phyloP scores from a whole-genome alignment of 2,329 filamentous ascomycete genomes.

The Trichoderma citrinoviride region DNA sequence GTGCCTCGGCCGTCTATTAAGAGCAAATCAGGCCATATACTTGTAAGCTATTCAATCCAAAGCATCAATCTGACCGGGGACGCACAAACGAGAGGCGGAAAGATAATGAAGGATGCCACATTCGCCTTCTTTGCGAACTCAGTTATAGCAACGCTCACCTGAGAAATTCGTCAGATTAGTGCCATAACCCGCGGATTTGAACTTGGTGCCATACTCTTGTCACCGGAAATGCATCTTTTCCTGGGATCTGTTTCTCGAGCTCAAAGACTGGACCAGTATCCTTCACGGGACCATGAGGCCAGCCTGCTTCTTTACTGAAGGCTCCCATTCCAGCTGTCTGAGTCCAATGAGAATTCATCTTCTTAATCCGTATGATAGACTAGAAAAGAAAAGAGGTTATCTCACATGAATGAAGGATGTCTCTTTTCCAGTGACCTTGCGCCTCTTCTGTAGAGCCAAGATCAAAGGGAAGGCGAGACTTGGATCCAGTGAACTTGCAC shows the following conservation, averaged over 20 bases:
- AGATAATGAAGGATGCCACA: background rate
- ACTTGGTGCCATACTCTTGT: background rate
- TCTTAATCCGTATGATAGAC: background rate
- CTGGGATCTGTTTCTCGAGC: background rate
- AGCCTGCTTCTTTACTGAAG: background rate
- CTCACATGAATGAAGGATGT: background rate
- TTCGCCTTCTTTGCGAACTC: background rate
- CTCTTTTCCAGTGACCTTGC: background rate
- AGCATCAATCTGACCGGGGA: background rate
- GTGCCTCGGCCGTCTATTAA: background rate
- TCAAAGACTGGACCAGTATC: background rate
- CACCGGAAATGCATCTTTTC: background rate
- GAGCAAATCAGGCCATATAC: background rate
- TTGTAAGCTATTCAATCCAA: too few species aligned
- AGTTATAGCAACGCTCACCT: background rate
- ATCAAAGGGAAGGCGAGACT: background rate
- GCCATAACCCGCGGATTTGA: too few species aligned
- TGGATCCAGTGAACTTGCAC: background rate
- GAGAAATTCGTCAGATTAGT: background rate
- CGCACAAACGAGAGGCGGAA: background rate
- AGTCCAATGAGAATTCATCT: background rate
- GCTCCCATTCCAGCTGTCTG: background rate
- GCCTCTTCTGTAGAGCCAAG: background rate
- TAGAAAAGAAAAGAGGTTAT: background rate
- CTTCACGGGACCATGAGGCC: background rate